Conservation (phyloP, 1,139 yeast genomes). For the Taphrina deformans region DNA sequence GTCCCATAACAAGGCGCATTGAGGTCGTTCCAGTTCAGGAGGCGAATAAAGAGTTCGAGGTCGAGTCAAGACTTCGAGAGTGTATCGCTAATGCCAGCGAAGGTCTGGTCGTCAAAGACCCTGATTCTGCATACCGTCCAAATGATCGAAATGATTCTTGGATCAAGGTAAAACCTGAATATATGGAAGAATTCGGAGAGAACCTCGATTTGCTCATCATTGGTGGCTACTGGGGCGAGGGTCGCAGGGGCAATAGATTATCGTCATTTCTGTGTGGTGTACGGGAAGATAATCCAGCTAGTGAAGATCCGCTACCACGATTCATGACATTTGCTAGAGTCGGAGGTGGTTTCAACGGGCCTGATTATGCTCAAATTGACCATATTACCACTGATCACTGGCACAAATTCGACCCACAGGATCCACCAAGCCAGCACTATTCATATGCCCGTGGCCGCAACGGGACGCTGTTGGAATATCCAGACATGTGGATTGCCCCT, state of each 20-base stretch:
- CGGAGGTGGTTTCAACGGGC: conserved; percentile 76
- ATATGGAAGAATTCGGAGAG: conserved; percentile 80
- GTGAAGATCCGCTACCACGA: conserved; percentile 38
- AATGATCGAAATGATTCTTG: conserved; percentile 64
- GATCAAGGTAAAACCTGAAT: conserved; percentile 91
- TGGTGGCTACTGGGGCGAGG: conserved; percentile 73
- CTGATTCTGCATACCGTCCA: conserved; percentile 58
- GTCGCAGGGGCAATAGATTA: conserved; percentile 47
- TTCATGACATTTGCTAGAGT: conserved; percentile 71
- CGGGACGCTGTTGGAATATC: conserved; percentile 50
- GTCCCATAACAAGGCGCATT: conserved; percentile 55
- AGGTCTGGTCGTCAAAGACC: conserved; percentile 76
- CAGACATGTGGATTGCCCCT: conserved; percentile 80
- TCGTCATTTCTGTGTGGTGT: conserved; percentile 77
- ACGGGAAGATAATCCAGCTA: conserved; percentile 47
- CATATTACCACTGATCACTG: conserved; percentile 62
- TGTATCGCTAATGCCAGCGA: conserved; percentile 70
- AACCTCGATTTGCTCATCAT: conserved; percentile 75
- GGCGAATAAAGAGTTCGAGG: conserved; percentile 39
- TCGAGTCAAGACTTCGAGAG: conserved; percentile 57
- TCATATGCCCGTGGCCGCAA: conserved; percentile 53
- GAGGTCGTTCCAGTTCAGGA: conserved; percentile 52
- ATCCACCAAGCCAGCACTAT: conserved; percentile 49
- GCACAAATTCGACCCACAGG: conserved; percentile 50
- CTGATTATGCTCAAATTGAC: conserved; percentile 59